phyloP scores from a whole-genome alignment of 345 rosid species.

The Eucalyptus marginata region DNA sequence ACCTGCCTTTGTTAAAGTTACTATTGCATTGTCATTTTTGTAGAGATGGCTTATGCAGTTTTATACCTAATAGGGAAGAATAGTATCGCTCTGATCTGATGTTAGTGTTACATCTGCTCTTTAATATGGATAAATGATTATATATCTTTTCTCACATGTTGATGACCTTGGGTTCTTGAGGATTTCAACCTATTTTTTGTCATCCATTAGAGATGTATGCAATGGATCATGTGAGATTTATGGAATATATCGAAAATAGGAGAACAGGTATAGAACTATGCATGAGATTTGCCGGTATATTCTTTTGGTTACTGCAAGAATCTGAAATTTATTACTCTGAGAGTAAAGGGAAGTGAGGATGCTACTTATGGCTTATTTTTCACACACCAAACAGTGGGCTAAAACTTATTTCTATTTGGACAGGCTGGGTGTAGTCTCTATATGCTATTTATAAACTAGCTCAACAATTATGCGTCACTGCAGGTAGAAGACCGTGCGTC shows the following conservation, averaged over 20 bases:
- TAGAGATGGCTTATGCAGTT: background rate
- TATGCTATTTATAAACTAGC: background rate
- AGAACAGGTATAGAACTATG: background rate
- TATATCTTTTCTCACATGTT: background rate
- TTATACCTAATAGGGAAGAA: background rate
- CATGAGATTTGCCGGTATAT: background rate
- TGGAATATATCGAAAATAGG: background rate
- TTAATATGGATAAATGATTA: background rate
- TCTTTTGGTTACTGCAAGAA: background rate
- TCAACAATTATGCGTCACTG: background rate
- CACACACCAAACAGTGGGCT: background rate
- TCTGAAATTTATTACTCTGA: background rate
- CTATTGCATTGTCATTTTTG: background rate
- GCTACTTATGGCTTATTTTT: background rate
- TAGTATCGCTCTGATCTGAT: background rate
- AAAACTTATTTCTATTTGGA: background rate
- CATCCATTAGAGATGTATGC: background rate
- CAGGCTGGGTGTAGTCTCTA: background rate
- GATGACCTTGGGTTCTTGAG: background rate
- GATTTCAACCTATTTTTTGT: background rate
- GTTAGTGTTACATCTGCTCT: background rate
- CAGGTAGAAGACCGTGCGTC: conserved; percentile 64
- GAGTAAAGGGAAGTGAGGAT: background rate
- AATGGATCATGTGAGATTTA: background rate
- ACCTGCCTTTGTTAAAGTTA: background rate